Base-by-base conservation (phyloP, 495 filamentous ascomycete species). In the Aspergillus biplanus region DNA sequence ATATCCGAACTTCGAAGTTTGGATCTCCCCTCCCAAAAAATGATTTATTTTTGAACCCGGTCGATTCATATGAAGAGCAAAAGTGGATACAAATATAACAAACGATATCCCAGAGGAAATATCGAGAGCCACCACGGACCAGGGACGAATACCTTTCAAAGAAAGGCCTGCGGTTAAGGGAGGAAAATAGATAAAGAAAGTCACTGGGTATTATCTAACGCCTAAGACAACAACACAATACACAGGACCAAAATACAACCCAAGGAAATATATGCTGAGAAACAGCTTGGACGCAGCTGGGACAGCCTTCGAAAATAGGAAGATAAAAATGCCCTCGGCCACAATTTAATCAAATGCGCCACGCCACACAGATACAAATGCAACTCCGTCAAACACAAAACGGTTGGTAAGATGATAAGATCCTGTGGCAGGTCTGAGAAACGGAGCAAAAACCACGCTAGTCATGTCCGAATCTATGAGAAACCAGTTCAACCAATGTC, bases 201-300 rank as follows among this genome's bases (percentile, higher is more conserved):
- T 69, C 61, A 68, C 63, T 71, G 70, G 68, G 70, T 72, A 70
- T 72, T 73, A 65, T 65, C 60, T 67, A 73, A 66, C 66, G 63
- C 66, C 66, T 62, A 63, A 62, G 57, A 61, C 64, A 68, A 63
- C 60, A 48, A 39, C 59, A 57, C 39, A 66, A 64, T 54, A 65
- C 46, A 66, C 54, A 62, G 58, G 57, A 60, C 58, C 63, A 65
- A 47, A 61, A 63, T 56, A 64, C 54, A 70, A 65, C 64, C 61
- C 66, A 70, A 73, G 68, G 49, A 69, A 69, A 70, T 47, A 52
- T 33, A 50, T 69, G 75, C 75, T 78, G 76, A 75, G 76, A 76
- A 69, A 79, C 78, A 79, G 79, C 77, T 80, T 77, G 76, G 73
- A 78, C 73, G 68, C 70, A 71, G 68, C 70, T 68, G 56, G 64